Conservation (phyloP, 2,329 filamentous ascomycete species). For the Claviceps purpurea region DNA sequence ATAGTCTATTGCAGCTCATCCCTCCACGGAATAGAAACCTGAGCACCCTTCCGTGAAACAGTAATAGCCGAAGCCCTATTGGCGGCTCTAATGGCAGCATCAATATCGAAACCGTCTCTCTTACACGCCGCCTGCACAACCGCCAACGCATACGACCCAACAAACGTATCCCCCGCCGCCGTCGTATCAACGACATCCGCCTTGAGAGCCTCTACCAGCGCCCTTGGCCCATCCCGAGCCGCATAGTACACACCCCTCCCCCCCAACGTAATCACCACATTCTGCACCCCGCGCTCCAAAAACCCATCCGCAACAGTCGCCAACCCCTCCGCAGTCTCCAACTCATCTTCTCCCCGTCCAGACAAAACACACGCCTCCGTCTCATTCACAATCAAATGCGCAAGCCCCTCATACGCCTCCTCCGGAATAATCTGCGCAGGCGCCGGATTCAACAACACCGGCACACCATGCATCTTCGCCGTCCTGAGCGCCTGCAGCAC, state of each 20-base stretch:
- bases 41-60: slow-evolving; percentile 28
- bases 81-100: slow-evolving; percentile 43
- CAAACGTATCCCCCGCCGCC: slow-evolving; percentile 87
- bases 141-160: slow-evolving; percentile 71
- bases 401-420: slow-evolving; percentile 51
- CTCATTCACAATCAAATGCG: slow-evolving; percentile 80
- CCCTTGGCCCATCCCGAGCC: slow-evolving; percentile 27
- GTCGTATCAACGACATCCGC: slow-evolving; percentile 82
- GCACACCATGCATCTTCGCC: slow-evolving; percentile 33
- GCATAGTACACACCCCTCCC: slow-evolving; percentile 62
- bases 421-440: slow-evolving; percentile 57
- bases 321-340: slow-evolving; percentile 33
- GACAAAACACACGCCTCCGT: slow-evolving; percentile 70
- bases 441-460: slow-evolving; percentile 75
- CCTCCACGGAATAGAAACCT: slow-evolving; percentile 31
- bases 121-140: slow-evolving; percentile 38
- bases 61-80: slow-evolving; percentile 28
- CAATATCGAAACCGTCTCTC: slow-evolving; percentile 34
- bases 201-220: slow-evolving; percentile 49
- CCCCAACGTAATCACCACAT: slow-evolving; percentile 76
- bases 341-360: slow-evolving; percentile 26
- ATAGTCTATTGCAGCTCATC: slow-evolving; percentile 22
- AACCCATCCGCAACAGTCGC: slow-evolving; percentile 44
- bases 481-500: slow-evolving; percentile 46
- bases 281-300: slow-evolving; percentile 53